Base-by-base conservation (phyloP, 2,329 filamentous ascomycete genomes). In the Aspergillus sp. region DNA sequence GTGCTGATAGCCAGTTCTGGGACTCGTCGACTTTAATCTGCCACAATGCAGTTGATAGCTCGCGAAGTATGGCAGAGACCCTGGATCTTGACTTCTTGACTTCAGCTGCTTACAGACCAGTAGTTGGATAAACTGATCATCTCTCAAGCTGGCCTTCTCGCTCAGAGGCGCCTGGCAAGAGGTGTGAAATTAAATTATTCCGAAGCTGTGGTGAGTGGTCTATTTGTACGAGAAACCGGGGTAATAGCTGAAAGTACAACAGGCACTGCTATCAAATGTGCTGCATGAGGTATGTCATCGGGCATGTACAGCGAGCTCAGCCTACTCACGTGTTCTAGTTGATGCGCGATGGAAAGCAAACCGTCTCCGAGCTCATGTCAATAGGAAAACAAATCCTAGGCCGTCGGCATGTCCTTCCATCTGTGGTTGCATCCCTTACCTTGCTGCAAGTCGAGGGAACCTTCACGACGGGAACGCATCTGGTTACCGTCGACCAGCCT, bases 401-500 rank as follows among this genome's bases (percentile, higher is more conserved):
- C 62, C 89, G 93, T 9, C 89, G 93, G 33, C 93, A 98, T 75
- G 93, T 98, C 59, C 82, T 91, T 44, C 92, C 93, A 20, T 87
- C 89, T 11, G 93, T 97, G 20, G 85, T 88, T 58, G 82, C 84
- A 42, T 92, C 90, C 3, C 84, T 98, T 44, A 82, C 85, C 58
- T 89, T 96, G 77, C 84, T 98, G 66, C 91, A 96, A 81, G 90
- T 98, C 64, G 93, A 98, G 76, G 93, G 93, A 58, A 98, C 93
- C 2, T 98, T 98, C 71, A 88, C 86, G 27, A 89, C 85, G 6
- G 93, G 93, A 54, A 96, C 93, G 2, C 97, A 96, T 71, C 86
- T 98, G 40, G 93, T 98, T 34, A 98, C 93, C 0, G 91, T 98
- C 17, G 91, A 96, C 76, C 86, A 96, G 71, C 93, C 93, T 22